These are phyloP conservation scores for Ehretia macrophylla DNA, from an alignment of 257 asterid species.

Conservation along the genomic window DNA sequence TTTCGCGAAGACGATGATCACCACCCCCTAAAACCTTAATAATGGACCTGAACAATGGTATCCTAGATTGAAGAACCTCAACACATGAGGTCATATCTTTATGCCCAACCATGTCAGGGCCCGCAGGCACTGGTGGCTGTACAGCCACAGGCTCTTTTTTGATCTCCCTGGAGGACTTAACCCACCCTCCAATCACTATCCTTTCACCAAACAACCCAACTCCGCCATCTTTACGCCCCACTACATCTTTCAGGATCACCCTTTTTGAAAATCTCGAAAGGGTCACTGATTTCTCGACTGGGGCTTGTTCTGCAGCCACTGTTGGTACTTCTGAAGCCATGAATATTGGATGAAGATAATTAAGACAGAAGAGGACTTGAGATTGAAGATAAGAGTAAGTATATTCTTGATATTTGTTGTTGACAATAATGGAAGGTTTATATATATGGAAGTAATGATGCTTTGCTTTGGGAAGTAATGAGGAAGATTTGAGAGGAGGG, in stretches of 20 bases:
- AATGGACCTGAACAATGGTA: conserved; percentile 56
- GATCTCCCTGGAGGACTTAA: conserved; percentile 68
- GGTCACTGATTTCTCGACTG: conserved; percentile 21
- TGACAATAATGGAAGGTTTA: conserved; percentile 4
- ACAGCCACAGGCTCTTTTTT: conserved; percentile 37
- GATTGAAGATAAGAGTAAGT: not conserved
- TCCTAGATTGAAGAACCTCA: conserved; percentile 53
- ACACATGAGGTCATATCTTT: conserved; percentile 56
- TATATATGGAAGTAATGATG: conserved; percentile 30
- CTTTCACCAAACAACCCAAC: conserved; percentile 50
- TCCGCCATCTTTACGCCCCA: conserved; percentile 51
- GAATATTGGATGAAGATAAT: not conserved
- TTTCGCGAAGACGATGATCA: conserved; percentile 43
- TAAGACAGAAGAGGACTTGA: not conserved
- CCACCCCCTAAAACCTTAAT: conserved; percentile 54
- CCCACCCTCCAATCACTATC: conserved; percentile 87
- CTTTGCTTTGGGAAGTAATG: conserved; percentile 50
- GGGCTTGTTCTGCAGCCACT: conserved; percentile 29
- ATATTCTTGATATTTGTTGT: not conserved
- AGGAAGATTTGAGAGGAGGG: too few species aligned
- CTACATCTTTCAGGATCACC: conserved; percentile 50
- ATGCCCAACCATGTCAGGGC: conserved; percentile 21
- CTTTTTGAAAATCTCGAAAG: conserved; percentile 53
- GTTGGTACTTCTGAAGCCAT: not conserved
- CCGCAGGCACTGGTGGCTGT: conserved; percentile 1